Percentiles rank a stretch among this genome's conserved stretches.
These are phyloP conservation scores for Choiromyces venosus DNA, from an alignment of 495 filamentous ascomycete species.

Conservation along the genomic window DNA sequence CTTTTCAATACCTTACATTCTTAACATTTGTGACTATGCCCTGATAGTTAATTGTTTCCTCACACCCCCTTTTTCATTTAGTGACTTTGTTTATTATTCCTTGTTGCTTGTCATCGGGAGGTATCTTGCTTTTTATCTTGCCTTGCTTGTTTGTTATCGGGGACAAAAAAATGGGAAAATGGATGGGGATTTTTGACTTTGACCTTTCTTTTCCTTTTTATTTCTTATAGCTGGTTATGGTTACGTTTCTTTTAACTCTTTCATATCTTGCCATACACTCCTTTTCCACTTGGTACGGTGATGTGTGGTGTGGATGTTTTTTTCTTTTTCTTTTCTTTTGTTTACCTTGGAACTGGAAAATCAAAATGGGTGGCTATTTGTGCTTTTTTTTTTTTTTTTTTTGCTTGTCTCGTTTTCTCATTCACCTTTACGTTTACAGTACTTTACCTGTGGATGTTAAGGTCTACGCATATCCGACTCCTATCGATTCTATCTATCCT, in stretches of 20 bases:
- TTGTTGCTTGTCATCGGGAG: constrained; percentile 3
- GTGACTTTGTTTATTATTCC: constrained; percentile 25
- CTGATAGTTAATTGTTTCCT: constrained; percentile 1
- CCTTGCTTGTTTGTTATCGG: background rate
- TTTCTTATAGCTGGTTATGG: background rate
- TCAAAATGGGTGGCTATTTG: constrained; percentile 36
- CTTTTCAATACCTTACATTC: background rate
- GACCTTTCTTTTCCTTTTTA: background rate
- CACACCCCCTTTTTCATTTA: constrained; percentile 14
- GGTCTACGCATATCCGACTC: background rate
- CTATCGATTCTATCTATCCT: background rate
- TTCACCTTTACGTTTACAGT: background rate
- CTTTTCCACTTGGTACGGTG: background rate
- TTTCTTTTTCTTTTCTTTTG: background rate
- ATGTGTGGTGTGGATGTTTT: background rate
- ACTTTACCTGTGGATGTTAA: background rate
- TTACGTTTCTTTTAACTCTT: background rate
- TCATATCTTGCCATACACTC: background rate
- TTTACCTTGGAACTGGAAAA: background rate
- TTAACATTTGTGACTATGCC: background rate
- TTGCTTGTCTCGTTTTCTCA: background rate
- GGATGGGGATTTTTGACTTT: background rate
- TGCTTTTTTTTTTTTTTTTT: constrained; percentile 30
- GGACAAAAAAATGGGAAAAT: background rate
- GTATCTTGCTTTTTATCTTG: constrained; percentile 12